These are phyloP conservation scores for Leishmania arabica DNA, from an alignment of 208 protist species.

Conservation along the genomic window DNA sequence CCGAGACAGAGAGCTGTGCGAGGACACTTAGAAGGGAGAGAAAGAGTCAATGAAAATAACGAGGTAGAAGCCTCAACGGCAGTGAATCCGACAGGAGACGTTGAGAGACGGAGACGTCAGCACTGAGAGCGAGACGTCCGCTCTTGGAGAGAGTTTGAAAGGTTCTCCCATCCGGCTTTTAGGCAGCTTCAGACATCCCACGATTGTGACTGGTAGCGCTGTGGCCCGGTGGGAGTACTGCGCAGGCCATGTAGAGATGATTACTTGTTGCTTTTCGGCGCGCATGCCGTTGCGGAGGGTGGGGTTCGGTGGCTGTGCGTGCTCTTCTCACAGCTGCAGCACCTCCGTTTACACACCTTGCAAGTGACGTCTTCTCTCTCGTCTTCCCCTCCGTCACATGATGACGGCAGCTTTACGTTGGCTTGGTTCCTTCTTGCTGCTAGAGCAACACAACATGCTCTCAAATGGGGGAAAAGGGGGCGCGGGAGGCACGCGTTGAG, in stretches of 20 bases:
- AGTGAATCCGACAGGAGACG: neutral
- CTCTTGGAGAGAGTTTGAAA: neutral
- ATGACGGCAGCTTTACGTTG: neutral
- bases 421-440: neutral
- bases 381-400: neutral
- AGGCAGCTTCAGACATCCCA: neutral
- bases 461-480: slow-evolving; percentile 1
- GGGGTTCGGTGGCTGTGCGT: neutral
- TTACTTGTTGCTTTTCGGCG: neutral
- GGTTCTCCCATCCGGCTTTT: neutral
- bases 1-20: neutral
- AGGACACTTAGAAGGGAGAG: neutral
- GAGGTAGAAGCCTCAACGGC: neutral
- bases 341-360: neutral
- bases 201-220: neutral
- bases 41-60: neutral
- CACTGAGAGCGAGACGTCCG: neutral
- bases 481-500: neutral
- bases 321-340: neutral
- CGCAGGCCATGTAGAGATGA: neutral
- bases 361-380: neutral
- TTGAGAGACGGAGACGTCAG: neutral
- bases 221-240: neutral
- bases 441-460: neutral
- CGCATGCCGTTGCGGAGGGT: neutral